phyloP scores from a whole-genome alignment of 306 rosid species.

The Casuarina equisetifolia region DNA sequence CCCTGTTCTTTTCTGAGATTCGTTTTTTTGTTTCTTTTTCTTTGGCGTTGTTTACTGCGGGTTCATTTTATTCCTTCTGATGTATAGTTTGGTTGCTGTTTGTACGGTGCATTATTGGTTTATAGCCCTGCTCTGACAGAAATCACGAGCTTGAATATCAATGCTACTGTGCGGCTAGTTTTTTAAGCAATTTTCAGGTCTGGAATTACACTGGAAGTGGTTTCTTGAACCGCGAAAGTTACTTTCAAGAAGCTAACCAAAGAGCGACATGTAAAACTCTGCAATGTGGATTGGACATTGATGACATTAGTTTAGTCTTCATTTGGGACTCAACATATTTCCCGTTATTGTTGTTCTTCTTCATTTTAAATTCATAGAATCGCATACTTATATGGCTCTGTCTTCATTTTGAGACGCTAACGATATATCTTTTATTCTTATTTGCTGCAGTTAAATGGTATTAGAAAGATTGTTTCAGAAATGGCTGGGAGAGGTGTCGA shows the following conservation, averaged over 20 bases:
- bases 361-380: too few relatives aligned
- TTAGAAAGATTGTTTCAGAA: constrained; percentile 53
- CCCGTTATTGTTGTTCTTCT: not conserved
- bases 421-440: constrained; percentile 11
- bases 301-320: not conserved
- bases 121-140: not conserved
- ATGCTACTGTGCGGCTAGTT: not conserved
- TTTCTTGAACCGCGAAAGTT: not conserved
- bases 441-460: constrained; percentile 53
- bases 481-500: constrained; percentile 52
- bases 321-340: not conserved
- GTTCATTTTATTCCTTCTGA: not conserved
- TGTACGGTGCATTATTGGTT: not conserved
- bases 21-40: too few relatives aligned
- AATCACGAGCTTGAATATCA: not conserved
- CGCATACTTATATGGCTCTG: not conserved
- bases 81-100: not conserved
- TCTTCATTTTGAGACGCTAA: constrained; percentile 10
- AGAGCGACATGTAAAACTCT: not conserved
- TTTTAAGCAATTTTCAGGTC: not conserved
- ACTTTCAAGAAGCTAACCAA: not conserved
- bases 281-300: constrained; percentile 6
- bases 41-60: not conserved
- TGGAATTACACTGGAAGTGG: constrained; percentile 8
- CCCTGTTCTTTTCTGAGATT: not conserved